These are phyloP conservation scores for Dothidotthia symphoricarpi DNA, from an alignment of 2,329 filamentous ascomycete species.

Conservation along the genomic window DNA sequence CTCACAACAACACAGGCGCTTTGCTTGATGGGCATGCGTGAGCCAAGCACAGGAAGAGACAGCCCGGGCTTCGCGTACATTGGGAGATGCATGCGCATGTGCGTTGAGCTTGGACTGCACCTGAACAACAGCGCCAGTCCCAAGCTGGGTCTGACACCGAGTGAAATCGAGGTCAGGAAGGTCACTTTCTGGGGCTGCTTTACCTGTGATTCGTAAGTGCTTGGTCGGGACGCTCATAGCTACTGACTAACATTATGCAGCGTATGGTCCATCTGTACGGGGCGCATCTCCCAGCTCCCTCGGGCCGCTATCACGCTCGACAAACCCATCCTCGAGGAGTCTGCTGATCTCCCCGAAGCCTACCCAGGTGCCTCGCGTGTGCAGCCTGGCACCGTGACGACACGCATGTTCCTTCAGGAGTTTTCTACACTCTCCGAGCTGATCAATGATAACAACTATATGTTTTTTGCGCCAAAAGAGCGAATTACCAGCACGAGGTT, in stretches of 20 bases:
- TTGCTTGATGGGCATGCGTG: constrained; percentile 72
- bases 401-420: constrained; percentile 45
- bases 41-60: constrained; percentile 70
- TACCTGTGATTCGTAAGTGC: constrained; percentile 49
- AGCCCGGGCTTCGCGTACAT: constrained; percentile 72
- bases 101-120: constrained; percentile 70
- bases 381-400: constrained; percentile 21
- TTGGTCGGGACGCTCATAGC: background rate
- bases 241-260: constrained; percentile 23
- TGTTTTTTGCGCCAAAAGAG: constrained; percentile 68
- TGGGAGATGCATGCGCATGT: constrained; percentile 69
- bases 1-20: constrained; percentile 73
- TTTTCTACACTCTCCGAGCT: constrained; percentile 72
- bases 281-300: constrained; percentile 50
- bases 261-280: constrained; percentile 48
- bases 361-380: constrained; percentile 11
- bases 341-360: constrained; percentile 50
- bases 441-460: constrained; percentile 68
- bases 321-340: constrained; percentile 57
- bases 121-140: constrained; percentile 42
- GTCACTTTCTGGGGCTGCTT: constrained; percentile 57
- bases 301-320: constrained; percentile 51
- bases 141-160: constrained; percentile 33
- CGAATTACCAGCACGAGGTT: constrained; percentile 64
- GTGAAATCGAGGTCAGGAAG: constrained; percentile 51